Conservation (phyloP, 768 basidiomycete species). For the Sistotremastrum niveocremeum region DNA sequence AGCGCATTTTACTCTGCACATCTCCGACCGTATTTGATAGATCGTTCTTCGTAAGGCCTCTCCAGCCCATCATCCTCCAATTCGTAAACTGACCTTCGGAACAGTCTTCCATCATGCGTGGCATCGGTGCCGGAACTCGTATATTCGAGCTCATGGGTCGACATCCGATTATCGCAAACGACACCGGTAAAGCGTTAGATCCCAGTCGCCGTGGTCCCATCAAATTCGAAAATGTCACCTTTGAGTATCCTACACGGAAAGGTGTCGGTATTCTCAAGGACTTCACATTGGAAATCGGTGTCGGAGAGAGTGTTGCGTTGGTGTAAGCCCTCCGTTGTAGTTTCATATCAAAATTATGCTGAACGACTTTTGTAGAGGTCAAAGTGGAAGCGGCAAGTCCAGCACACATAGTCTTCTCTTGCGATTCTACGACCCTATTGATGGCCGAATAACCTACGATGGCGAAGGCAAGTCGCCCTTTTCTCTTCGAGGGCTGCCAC, state of each 20-base stretch:
- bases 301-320: constrained; percentile 82
- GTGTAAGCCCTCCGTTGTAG: constrained; percentile 48
- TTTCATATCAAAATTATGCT: constrained; percentile 4
- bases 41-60: constrained; percentile 25
- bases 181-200: constrained; percentile 43
- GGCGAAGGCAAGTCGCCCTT: constrained; percentile 48
- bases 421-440: constrained; percentile 81
- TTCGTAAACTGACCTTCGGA: constrained; percentile 2
- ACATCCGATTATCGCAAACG: constrained; percentile 55
- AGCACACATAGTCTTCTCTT: constrained; percentile 79
- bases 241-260: constrained; percentile 81
- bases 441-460: constrained; percentile 72
- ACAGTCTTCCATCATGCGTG: constrained; percentile 91
- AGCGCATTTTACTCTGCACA: constrained; percentile 2
- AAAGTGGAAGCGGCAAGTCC: constrained; percentile 90
- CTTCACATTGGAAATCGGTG: constrained; percentile 64
- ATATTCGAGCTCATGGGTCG: constrained; percentile 92
- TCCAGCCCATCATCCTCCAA: constrained; percentile 1
- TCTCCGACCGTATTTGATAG: constrained; percentile 25
- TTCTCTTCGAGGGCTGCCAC: not conserved
- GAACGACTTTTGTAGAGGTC: constrained; percentile 40
- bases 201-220: constrained; percentile 51
- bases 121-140: constrained; percentile 82
- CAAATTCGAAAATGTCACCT: constrained; percentile 70
- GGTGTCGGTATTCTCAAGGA: constrained; percentile 72